These are phyloP conservation scores for Butyriboletus loyo DNA, from an alignment of 768 basidiomycete species.

Conservation along the genomic window DNA sequence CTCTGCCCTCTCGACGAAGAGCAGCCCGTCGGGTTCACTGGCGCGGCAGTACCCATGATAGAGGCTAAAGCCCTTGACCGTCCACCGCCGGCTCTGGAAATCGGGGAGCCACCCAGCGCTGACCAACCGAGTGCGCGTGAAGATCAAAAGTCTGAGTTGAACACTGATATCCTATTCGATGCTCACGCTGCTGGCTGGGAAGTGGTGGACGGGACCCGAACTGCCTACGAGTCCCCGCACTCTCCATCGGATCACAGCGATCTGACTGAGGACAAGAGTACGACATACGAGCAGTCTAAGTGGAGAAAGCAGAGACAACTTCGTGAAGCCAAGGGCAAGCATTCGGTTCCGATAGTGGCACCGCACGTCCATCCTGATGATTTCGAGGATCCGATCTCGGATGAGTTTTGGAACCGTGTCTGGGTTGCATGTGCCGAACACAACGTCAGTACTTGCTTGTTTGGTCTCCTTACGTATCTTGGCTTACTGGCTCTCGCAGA, in stretches of 20 bases:
- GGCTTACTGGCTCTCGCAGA: constrained; percentile 45
- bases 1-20: constrained; percentile 52
- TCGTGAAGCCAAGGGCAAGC: constrained; percentile 49
- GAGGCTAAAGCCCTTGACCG: constrained; percentile 64
- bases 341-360: constrained; percentile 62
- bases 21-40: constrained; percentile 54
- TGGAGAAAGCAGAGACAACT: constrained; percentile 59
- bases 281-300: constrained; percentile 47
- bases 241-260: constrained; percentile 44
- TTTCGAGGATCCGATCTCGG: constrained; percentile 87
- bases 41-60: constrained; percentile 61
- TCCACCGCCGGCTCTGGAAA: constrained; percentile 36
- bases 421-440: constrained; percentile 87
- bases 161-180: constrained; percentile 20
- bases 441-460: constrained; percentile 57
- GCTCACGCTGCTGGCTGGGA: constrained; percentile 41
- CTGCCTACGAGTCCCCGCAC: constrained; percentile 47
- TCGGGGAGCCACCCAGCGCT: constrained; percentile 22
- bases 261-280: constrained; percentile 45
- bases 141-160: not conserved
- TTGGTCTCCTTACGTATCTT: not conserved
- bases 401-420: constrained; percentile 84
- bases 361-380: constrained; percentile 71
- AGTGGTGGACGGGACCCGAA: constrained; percentile 39
- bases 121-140: constrained; percentile 28